A percentile compares a stretch with the other conserved stretches of the same genome.
Evolutionary conservation across 345 rosid genomes (phyloP).

Genomic region (Garcia nutans): DNA sequence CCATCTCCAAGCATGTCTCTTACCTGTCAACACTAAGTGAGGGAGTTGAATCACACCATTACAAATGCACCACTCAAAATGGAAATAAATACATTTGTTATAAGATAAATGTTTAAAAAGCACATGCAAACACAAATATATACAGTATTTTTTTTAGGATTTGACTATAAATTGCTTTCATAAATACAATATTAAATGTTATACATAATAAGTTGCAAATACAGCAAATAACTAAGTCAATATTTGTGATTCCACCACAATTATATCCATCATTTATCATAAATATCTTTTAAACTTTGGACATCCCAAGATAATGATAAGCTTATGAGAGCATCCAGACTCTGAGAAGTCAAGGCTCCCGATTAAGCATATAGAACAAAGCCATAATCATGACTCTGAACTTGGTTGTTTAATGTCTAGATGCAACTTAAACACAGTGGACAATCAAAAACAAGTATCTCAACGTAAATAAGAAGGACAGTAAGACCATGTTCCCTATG

Average conservation of each 20-base stretch:
- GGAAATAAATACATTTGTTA: constrained; percentile 6
- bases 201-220: not conserved
- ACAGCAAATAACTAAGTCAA: not conserved
- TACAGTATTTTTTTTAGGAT: not conserved
- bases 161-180: not conserved
- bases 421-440: constrained; percentile 2
- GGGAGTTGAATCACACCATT: constrained; percentile 12
- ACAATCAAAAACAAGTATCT: not conserved
- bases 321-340: not conserved
- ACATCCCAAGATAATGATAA: not conserved
- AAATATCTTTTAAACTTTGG: not conserved
- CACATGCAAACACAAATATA: not conserved
- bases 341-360: not conserved
- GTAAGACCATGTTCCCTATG: not conserved
- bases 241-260: not conserved
- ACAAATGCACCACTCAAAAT: not conserved
- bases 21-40: constrained; percentile 52
- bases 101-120: not conserved
- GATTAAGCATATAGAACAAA: not conserved
- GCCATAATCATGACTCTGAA: not conserved
- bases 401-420: not conserved
- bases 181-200: not conserved
- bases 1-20: constrained; percentile 99
- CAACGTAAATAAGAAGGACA: not conserved
- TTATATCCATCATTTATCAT: not conserved